Base-by-base conservation (phyloP, 192 early-diverging fungal genomes). In the Coemansia sp. region DNA sequence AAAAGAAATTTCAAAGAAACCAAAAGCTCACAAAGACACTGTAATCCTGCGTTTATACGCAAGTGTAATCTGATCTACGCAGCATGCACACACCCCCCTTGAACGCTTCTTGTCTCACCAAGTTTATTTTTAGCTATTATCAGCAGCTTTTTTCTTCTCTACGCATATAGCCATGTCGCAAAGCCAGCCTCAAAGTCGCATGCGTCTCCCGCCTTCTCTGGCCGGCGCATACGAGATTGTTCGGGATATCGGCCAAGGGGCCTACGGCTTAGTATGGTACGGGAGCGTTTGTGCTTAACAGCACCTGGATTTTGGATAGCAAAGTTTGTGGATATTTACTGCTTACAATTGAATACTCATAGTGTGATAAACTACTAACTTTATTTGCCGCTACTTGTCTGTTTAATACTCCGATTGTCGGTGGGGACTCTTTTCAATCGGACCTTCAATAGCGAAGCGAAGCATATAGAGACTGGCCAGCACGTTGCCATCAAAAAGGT, bases 401-500 rank as follows among this genome's bases (percentile, higher is more conserved):
- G 16, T 19, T 26, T 9, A 23, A n/a, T n/a, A n/a, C n/a, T n/a
- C n/a, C n/a, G n/a, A n/a, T n/a, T n/a, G n/a, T n/a, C n/a, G n/a
- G n/a, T n/a, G n/a, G n/a, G n/a, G n/a, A n/a, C n/a, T n/a, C n/a
- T n/a, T n/a, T n/a, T n/a, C 23, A 26, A 26, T 26, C 23, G 23
- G 23, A 26, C 23, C 23, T 26, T 26, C 23, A 39, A 21, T 65
- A 93, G 92, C 70, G 89, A 90, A 58, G 94, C 91, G 30, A 88
- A 88, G 56, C 85, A 91, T 65, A 80, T 83, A 13, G 84, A 90
- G 58, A 91, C 85, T 6, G 86, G 87, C 11, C 71, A 84, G 61
- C 88, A 91, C 59, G 91, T 97, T 11, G 94, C 94, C 50, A 95
- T 98, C 78, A 98, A 98, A 68, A 90, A 91, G 64, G 87, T 93